Percentiles rank a stretch among this genome's conserved stretches.
Conservation (phyloP, 2,329 filamentous ascomycete genomes). For the Stagonosporopsis tanaceti region DNA sequence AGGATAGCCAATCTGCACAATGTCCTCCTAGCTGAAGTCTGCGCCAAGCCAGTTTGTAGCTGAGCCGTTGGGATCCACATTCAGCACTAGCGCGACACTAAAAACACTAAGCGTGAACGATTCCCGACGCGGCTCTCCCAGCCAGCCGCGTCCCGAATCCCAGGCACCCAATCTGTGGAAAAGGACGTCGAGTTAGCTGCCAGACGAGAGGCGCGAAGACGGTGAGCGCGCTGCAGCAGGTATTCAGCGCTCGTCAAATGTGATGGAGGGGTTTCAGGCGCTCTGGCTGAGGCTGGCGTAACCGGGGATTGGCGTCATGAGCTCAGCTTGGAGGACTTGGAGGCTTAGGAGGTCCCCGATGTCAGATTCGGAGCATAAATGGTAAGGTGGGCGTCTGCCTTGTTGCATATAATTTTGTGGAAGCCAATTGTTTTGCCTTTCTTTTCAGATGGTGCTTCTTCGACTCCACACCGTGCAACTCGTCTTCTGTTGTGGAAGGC, state of each 20-base stretch:
- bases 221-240: not conserved
- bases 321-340: constrained; percentile 14
- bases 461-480: constrained; percentile 1
- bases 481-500: not conserved
- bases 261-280: constrained; percentile 3
- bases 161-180: constrained; percentile 5
- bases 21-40: not conserved
- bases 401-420: not conserved
- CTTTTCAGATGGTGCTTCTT: not conserved
- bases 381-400: constrained; percentile 3
- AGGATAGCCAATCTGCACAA: constrained; percentile 11
- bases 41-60: constrained; percentile 18
- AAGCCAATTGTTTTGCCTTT: not conserved
- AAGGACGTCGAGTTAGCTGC: not conserved
- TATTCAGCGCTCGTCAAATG: not conserved
- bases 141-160: constrained; percentile 5
- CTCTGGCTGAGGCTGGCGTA: constrained; percentile 2
- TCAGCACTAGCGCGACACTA: constrained; percentile 4
- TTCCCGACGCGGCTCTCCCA: constrained; percentile 1
- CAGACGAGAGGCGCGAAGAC: not conserved
- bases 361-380: constrained; percentile 10
- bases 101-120: constrained; percentile 6
- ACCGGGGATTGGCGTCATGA: not conserved
- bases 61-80: not conserved
- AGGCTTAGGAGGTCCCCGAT: not conserved